Percentiles rank a stretch among this genome's conserved stretches.
Conservation (phyloP, 768 basidiomycete species). For the Pleurotus salmoneostramineus region DNA sequence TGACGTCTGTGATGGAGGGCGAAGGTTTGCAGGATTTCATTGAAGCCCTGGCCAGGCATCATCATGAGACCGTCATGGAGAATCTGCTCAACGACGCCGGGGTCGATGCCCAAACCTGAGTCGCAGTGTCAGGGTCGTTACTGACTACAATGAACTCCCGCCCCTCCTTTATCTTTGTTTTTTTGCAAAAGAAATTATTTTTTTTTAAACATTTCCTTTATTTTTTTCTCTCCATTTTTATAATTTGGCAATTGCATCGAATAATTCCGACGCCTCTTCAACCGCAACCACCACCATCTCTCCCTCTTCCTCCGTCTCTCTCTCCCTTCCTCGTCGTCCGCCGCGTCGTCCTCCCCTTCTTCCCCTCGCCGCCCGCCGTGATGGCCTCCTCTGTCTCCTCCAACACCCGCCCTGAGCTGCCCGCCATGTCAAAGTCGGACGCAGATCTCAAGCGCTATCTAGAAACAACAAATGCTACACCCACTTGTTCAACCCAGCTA, state of each 20-base stretch:
- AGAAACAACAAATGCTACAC: conserved; percentile 3
- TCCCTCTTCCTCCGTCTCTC: neutral
- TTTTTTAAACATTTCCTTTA: neutral
- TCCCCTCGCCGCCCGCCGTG: neutral
- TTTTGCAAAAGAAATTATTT: neutral
- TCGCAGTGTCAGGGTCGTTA: neutral
- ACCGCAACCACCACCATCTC: neutral
- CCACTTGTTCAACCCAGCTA: neutral
- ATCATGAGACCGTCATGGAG: conserved; percentile 54
- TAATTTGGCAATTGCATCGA: neutral
- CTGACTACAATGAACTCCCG: neutral
- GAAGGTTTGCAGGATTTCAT: conserved; percentile 57
- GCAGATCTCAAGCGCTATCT: conserved; percentile 4
- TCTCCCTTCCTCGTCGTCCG: neutral
- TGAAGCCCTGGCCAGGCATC: conserved; percentile 50
- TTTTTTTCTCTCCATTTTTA: neutral
- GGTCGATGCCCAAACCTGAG: neutral
- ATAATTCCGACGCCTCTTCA: neutral
- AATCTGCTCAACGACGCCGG: conserved; percentile 32
- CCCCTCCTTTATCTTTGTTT: neutral
- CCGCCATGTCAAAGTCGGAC: conserved; percentile 1
- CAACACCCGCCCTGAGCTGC: neutral
- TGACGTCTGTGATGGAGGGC: conserved; percentile 63
- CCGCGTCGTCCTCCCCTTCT: neutral
- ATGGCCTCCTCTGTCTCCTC: neutral